Percentiles rank a stretch among this genome's conserved stretches.
Evolutionary conservation across 805 yeast species (phyloP).

Genomic region (Nakazawaea populi): DNA sequence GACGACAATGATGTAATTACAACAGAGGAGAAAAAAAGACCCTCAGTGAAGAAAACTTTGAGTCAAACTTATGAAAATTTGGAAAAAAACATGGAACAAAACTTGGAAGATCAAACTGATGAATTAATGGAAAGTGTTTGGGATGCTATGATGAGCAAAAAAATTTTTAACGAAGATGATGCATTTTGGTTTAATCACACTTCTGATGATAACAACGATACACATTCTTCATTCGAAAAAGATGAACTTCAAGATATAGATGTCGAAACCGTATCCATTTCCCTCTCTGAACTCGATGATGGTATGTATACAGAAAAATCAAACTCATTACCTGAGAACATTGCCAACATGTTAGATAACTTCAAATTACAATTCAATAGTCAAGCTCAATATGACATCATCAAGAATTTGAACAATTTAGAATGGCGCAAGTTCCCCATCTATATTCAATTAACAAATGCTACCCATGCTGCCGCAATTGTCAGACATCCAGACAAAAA

Average conservation of each 20-base stretch:
- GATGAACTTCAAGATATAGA: conserved; percentile 11
- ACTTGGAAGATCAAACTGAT: conserved; percentile 57
- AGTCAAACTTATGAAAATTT: conserved; percentile 22
- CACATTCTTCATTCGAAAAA: not conserved
- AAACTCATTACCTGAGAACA: not conserved
- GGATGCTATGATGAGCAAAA: conserved; percentile 42
- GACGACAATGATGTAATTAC: conserved; percentile 19
- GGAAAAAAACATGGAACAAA: conserved; percentile 29
- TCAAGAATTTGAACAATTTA: conserved; percentile 50
- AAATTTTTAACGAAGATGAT: conserved; percentile 15
- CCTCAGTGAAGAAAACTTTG: conserved; percentile 18
- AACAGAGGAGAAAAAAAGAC: conserved; percentile 12
- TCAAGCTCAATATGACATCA: conserved; percentile 41
- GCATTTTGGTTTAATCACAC: conserved; percentile 14
- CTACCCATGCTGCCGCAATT: conserved; percentile 80
- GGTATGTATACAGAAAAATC: not conserved
- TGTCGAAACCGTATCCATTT: conserved; percentile 9
- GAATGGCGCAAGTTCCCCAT: conserved; percentile 71
- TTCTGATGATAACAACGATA: not conserved
- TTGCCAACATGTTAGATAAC: conserved; percentile 13
- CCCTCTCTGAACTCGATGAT: conserved; percentile 13
- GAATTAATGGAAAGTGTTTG: conserved; percentile 58
- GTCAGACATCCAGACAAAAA: conserved; percentile 52
- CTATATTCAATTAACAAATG: conserved; percentile 55
- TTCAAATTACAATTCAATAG: conserved; percentile 31